Conservation (phyloP, 2,329 filamentous ascomycete species). For the Fusarium burgessii region DNA sequence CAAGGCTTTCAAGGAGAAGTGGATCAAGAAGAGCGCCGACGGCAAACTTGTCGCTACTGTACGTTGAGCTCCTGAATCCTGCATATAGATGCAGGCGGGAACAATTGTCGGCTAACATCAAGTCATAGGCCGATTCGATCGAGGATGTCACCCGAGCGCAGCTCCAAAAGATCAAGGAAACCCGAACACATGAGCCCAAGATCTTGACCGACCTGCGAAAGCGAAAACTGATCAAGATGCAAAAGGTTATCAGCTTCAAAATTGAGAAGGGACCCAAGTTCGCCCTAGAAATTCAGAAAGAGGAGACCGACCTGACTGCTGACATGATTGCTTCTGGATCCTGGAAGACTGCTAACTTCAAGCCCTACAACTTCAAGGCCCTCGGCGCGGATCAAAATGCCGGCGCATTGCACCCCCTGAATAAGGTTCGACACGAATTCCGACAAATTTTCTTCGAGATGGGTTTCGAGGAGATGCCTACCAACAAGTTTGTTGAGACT, state of each 20-base stretch:
- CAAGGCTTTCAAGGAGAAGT: constrained; percentile 88
- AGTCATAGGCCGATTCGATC: constrained; percentile 73
- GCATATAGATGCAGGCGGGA: not conserved
- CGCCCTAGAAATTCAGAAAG: constrained; percentile 86
- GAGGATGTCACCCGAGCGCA: constrained; percentile 82
- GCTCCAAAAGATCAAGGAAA: constrained; percentile 78
- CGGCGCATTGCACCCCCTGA: constrained; percentile 77
- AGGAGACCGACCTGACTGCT: constrained; percentile 93
- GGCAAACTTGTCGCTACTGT: constrained; percentile 67
- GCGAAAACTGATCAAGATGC: constrained; percentile 85
- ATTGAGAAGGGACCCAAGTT: constrained; percentile 89
- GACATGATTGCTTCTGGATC: constrained; percentile 90
- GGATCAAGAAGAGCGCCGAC: constrained; percentile 73
- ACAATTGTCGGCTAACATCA: constrained; percentile 9
- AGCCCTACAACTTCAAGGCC: constrained; percentile 82
- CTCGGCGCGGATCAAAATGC: constrained; percentile 71
- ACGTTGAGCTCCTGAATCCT: constrained; percentile 39
- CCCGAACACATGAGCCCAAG: constrained; percentile 79
- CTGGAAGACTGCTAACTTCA: constrained; percentile 94
- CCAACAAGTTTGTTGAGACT: constrained; percentile 91
- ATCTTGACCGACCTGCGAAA: constrained; percentile 86
- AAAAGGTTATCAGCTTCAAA: constrained; percentile 88
- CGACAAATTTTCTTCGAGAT: constrained; percentile 99
- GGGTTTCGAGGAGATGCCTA: constrained; percentile 99
- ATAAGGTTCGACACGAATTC: constrained; percentile 96